Evolutionary conservation across 2,329 filamentous ascomycete species (phyloP).

Genomic region (Macrophomina pseudophaseolina): DNA sequence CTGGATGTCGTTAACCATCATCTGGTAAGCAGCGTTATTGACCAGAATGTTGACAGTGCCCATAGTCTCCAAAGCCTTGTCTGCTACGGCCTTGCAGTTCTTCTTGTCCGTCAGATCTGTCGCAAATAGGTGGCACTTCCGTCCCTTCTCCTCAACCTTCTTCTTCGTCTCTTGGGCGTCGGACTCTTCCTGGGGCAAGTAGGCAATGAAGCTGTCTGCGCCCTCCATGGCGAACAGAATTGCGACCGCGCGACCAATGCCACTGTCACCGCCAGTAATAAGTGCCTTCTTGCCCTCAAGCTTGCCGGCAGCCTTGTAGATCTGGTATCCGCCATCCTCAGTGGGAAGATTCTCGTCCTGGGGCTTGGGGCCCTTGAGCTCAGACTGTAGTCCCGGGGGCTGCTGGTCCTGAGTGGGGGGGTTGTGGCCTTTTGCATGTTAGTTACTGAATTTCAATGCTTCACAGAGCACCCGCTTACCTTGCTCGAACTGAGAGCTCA

Average conservation of each 20-base stretch:
- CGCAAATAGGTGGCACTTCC: constrained; percentile 67
- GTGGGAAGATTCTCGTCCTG: constrained; percentile 70
- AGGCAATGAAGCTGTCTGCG: constrained; percentile 73
- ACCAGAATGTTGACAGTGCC: constrained; percentile 75
- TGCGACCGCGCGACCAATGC: constrained; percentile 77
- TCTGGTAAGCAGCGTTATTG: constrained; percentile 77
- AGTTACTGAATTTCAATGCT: neutral
- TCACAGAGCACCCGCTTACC: neutral
- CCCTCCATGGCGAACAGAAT: constrained; percentile 83
- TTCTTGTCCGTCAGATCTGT: constrained; percentile 68
- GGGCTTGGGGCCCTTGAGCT: constrained; percentile 64
- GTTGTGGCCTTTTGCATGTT: constrained; percentile 27
- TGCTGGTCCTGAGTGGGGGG: constrained; percentile 47
- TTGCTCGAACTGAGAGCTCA: constrained; percentile 21
- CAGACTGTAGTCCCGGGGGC: constrained; percentile 58
- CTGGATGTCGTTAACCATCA: constrained; percentile 73
- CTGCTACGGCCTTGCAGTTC: constrained; percentile 72
- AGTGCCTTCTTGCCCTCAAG: constrained; percentile 75
- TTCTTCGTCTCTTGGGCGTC: constrained; percentile 78
- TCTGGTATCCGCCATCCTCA: constrained; percentile 68
- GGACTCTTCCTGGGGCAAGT: constrained; percentile 75
- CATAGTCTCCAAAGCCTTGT: constrained; percentile 68
- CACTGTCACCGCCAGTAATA: constrained; percentile 81
- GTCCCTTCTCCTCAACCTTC: constrained; percentile 69
- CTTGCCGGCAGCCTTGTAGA: constrained; percentile 77